Percentiles rank a stretch among this genome's conserved stretches.
phyloP scores from a whole-genome alignment of 495 filamentous ascomycete genomes.

The Xylaria cubensis region DNA sequence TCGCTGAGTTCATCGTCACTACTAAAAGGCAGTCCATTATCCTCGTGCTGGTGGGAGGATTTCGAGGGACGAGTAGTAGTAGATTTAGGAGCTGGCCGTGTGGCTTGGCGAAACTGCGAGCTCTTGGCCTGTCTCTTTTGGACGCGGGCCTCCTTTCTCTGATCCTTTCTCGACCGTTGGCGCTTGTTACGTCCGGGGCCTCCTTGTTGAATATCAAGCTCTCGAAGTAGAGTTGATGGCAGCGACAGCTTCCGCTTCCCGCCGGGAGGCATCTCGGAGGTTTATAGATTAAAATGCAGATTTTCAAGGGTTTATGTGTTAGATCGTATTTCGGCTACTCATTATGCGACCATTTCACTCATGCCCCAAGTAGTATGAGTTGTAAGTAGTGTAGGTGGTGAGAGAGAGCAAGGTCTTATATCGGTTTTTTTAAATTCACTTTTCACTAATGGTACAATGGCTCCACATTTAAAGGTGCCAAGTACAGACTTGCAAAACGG shows the following conservation, averaged over 20 bases:
- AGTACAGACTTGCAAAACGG: neutral
- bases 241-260: slow-evolving; percentile 35
- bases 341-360: neutral
- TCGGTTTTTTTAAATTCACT: neutral
- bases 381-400: neutral
- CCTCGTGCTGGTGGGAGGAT: slow-evolving; percentile 27
- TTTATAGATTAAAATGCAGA: neutral
- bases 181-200: slow-evolving; percentile 26
- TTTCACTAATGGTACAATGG: neutral
- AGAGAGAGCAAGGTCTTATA: slow-evolving; percentile 1
- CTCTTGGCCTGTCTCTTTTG: slow-evolving; percentile 46
- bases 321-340: neutral
- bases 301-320: neutral
- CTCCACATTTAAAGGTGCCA: neutral
- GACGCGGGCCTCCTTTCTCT: slow-evolving; percentile 55
- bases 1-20: slow-evolving; percentile 36
- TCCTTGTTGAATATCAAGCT: slow-evolving; percentile 37
- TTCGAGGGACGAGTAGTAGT: neutral
- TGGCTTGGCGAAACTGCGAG: slow-evolving; percentile 29
- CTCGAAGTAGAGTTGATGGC: slow-evolving; percentile 36
- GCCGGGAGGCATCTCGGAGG: slow-evolving; percentile 27
- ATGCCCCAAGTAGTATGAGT: neutral
- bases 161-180: slow-evolving; percentile 54
- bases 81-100: slow-evolving; percentile 21
- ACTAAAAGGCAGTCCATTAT: slow-evolving; percentile 29